Evolutionary conservation across 176 grass and related monocot genomes (phyloP), one percentile per base, ranked within the genome.

Genomic region (Calamus simplicifolius): DNA sequence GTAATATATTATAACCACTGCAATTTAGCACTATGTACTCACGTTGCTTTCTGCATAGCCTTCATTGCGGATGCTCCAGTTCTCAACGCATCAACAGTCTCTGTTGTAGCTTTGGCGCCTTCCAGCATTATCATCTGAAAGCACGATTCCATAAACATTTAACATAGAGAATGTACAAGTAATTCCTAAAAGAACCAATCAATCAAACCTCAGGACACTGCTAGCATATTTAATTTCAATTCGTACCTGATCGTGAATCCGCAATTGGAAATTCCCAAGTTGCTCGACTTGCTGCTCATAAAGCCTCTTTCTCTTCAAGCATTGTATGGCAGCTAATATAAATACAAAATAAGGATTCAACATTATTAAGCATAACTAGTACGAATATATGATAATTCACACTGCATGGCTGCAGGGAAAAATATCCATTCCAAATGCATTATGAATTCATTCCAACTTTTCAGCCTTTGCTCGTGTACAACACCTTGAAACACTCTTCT

Each of bases 31-130:
- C 52, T 15, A 16, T 51, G 35, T 61, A 82, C 87, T 82, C 48
- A 90, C 87, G 79, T 81, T 62, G 87, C 82, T 70, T 82, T 82
- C 69, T 90, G 87, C 82, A 90, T 90, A 29, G 75, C 75, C 77
- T 90, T 90, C 87, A 90, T 90, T n/a, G 82, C 87, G 30, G 79
- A 17, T 66, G 87, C 82, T 76, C 87, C 87, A 55, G 75, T 85
- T 74, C 79, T 90, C 75, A 90, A 82, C 8, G 82, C 87, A 80
- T 85, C 82, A 59, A 90, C 87, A 27, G 87, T 90, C 65, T 90
- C 87, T 52, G 82, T 90, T 0, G 87, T 90, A 67, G 82, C 82
- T 82, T 90, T 85, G 6, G 87, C 79, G 59, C 75, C 87, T 85
- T 90, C 82, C 59, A 90, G 70, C 79, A 90, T 72, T 62, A 85